Percentiles rank a stretch among this genome's conserved stretches.
These are phyloP conservation scores for Balakata baccata DNA, from an alignment of 345 rosid genomes.

Conservation along the genomic window DNA sequence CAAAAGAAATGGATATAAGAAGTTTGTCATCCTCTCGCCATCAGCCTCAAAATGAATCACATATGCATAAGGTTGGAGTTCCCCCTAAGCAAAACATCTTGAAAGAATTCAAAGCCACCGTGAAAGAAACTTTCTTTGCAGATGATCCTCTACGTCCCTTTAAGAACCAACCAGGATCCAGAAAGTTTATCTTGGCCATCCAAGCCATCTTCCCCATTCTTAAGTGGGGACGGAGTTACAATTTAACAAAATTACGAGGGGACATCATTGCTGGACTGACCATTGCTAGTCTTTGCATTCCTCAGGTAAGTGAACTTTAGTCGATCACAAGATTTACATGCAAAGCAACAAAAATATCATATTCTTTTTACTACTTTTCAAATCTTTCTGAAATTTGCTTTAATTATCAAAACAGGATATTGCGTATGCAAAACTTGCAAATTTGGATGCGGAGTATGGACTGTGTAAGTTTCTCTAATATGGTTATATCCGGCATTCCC, in stretches of 20 bases:
- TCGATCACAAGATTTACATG: neutral
- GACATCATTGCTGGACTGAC: conserved; percentile 87
- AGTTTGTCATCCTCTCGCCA: conserved; percentile 33
- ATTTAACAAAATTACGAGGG: conserved; percentile 58
- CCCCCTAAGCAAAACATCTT: conserved; percentile 78
- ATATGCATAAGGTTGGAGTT: conserved; percentile 71
- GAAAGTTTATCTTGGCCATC: conserved; percentile 55
- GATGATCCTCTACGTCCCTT: conserved; percentile 84
- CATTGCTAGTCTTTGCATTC: conserved; percentile 97
- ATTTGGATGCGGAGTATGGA: conserved; percentile 76
- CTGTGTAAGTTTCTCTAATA: conserved; percentile 59
- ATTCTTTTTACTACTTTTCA: neutral
- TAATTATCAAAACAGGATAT: conserved; percentile 57
- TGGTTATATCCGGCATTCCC: neutral
- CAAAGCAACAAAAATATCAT: neutral
- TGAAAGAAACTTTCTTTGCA: conserved; percentile 78
- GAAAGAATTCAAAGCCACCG: conserved; percentile 47
- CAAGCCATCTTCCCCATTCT: conserved; percentile 82
- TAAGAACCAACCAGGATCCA: conserved; percentile 66
- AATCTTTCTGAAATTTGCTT: conserved; percentile 1
- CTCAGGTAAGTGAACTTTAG: conserved; percentile 57
- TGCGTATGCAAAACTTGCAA: conserved; percentile 84
- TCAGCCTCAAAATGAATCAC: conserved; percentile 27
- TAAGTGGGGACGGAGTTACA: conserved; percentile 70
- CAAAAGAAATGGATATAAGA: conserved; percentile 35